Evolutionary conservation across 352 stramenopile species (phyloP), one percentile per base, ranked within the genome.

Genomic region (Phytophthora fragariaefolia): DNA sequence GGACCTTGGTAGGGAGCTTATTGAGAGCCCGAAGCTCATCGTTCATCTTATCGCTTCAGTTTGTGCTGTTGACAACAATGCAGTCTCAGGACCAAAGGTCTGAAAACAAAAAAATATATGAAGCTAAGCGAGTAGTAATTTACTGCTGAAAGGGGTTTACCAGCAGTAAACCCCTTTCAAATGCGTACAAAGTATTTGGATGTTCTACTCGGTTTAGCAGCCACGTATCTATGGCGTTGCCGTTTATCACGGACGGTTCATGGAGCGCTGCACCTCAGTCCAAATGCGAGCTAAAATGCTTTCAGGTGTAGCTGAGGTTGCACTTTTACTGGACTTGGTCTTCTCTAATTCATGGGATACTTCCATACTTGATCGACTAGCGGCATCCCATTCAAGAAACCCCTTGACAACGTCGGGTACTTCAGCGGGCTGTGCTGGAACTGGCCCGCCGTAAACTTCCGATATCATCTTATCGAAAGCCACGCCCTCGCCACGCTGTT

Each of bases 331-430:
- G 18, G 51, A 23, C 12, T 43, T 59, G 2, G 10, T 22, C 61
- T 64, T 75, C 50, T 63, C 51, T 2, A 6, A 20, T 26, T 73
- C 58, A 32, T 63, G 34, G 12, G 73, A 55, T 22, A 15, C 40
- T 32, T 82, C 73, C 77, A 82, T 82, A 53, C 68, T 80, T 6
- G 42, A 53, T 12, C 69, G 71, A 60, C 70, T 77, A 10, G 74
- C 59, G 26, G 61, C 63, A 28, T 85, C 73, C 71, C 74, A 85
- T 22, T 76, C 66, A 15, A 84, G 58, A 49, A 79, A 82, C 4
- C 71, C 67, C 26, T 75, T 70, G 20, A 84, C 73, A 15, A 80
- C 58, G 4, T 72, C 63, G 2, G 76, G 76, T n/a, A 80, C 52
- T 36, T 82, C 55, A 4, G 45, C 15, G 18, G 74, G 66, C 28